A percentile compares a stretch with the other conserved stretches of the same genome.
phyloP scores from a whole-genome alignment of 345 rosid species.

The Heritiera littoralis region DNA sequence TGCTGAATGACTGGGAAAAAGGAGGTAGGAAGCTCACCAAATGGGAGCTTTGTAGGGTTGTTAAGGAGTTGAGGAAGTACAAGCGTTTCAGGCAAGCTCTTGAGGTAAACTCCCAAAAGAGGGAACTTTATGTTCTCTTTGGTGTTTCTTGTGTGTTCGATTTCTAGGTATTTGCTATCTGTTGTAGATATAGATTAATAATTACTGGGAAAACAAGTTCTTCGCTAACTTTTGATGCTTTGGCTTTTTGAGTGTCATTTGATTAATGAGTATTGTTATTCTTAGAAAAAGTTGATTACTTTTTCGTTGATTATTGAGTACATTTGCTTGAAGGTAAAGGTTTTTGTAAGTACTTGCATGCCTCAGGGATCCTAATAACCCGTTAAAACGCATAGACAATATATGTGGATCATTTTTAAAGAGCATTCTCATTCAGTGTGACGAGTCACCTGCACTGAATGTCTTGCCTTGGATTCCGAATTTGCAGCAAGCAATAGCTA shows the following conservation, averaged over 20 bases:
- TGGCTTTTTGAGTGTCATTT: background rate
- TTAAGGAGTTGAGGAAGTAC: slow-evolving; percentile 87
- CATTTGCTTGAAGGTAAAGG: background rate
- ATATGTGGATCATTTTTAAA: background rate
- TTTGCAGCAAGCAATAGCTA: background rate
- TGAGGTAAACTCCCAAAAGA: slow-evolving; percentile 46
- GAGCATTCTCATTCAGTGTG: background rate
- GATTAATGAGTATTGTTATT: background rate
- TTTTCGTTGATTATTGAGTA: background rate
- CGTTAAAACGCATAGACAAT: background rate
- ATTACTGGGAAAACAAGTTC: background rate
- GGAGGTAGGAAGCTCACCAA: slow-evolving; percentile 66
- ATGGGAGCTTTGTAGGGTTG: slow-evolving; percentile 89
- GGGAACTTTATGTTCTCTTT: background rate
- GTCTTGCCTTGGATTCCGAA: background rate
- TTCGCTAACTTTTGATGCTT: background rate
- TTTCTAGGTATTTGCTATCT: background rate
- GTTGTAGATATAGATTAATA: background rate
- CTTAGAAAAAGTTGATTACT: background rate
- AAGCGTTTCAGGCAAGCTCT: slow-evolving; percentile 74
- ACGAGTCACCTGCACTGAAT: background rate
- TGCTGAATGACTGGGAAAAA: slow-evolving; percentile 72
- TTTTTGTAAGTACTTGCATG: background rate
- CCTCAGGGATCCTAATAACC: background rate
- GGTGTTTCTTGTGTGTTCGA: background rate